phyloP scores from a whole-genome alignment of 2,329 filamentous ascomycete species.

The Botrytis medusae region DNA sequence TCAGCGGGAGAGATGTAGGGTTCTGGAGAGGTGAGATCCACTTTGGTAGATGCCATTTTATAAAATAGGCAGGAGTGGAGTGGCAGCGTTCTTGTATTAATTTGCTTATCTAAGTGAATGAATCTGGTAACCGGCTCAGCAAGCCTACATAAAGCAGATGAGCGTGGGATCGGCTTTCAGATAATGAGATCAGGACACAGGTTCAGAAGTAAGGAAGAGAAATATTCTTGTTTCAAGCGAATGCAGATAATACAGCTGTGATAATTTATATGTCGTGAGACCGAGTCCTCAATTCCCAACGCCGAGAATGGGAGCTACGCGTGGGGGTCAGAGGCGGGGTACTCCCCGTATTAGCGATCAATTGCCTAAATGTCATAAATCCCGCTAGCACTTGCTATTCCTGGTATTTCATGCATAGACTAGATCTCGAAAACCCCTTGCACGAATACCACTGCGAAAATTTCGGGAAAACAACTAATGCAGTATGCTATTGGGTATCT shows the following conservation, averaged over 20 bases:
- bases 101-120: neutral
- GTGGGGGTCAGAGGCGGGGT: neutral
- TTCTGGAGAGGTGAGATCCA: neutral
- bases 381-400: conserved; percentile 2
- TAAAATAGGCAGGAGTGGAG: neutral
- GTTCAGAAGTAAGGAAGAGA: neutral
- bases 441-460: neutral
- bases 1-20: conserved; percentile 22
- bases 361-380: neutral
- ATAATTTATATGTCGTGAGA: neutral
- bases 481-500: conserved; percentile 5
- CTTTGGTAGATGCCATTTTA: conserved; percentile 14
- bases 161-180: neutral
- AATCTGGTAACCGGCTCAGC: neutral
- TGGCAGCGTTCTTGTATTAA: neutral
- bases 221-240: neutral
- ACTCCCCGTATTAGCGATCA: neutral
- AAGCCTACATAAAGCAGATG: neutral
- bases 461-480: neutral
- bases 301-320: neutral
- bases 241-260: neutral
- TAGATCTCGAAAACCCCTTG: neutral
- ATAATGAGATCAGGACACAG: neutral
- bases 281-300: neutral
- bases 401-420: neutral